phyloP scores from a whole-genome alignment of 768 basidiomycete species.

The Antrodiella citrinella region DNA sequence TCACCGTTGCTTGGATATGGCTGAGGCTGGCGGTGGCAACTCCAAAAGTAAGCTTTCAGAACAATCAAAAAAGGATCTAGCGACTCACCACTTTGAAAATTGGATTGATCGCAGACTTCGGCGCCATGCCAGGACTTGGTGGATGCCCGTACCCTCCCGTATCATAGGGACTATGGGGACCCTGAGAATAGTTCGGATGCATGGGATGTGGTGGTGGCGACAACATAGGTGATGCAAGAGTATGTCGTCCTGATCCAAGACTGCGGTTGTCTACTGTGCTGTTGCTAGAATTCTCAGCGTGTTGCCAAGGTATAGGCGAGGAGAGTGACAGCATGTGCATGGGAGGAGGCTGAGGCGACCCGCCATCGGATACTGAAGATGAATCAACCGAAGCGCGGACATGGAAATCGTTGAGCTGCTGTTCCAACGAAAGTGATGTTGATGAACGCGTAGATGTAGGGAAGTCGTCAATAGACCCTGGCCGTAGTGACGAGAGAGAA shows the following conservation, averaged over 20 bases:
- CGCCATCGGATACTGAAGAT: constrained; percentile 50
- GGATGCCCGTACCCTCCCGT: constrained; percentile 43
- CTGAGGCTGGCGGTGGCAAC: constrained; percentile 25
- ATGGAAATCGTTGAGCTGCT: constrained; percentile 70
- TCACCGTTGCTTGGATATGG: constrained; percentile 2
- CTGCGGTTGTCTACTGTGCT: constrained; percentile 15
- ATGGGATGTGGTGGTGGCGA: constrained; percentile 20
- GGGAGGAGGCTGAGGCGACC: constrained; percentile 54
- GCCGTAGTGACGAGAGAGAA: constrained; percentile 67
- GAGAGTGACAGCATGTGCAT: constrained; percentile 69
- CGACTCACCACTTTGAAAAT: constrained; percentile 85
- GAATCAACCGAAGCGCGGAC: constrained; percentile 62
- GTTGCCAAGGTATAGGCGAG: constrained; percentile 37
- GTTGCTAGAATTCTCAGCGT: constrained; percentile 13
- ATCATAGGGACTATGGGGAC: constrained; percentile 39
- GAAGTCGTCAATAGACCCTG: constrained; percentile 63
- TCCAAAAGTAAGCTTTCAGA: constrained; percentile 6
- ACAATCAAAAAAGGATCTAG: background rate
- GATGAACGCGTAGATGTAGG: constrained; percentile 69
- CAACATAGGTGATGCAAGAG: constrained; percentile 15
- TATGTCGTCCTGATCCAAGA: constrained; percentile 12
- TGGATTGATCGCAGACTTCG: constrained; percentile 71
- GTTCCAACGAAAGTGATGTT: constrained; percentile 70
- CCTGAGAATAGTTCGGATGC: constrained; percentile 32
- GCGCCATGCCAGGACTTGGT: constrained; percentile 50